These are phyloP conservation scores for Colletotrichum sp. DNA, from an alignment of 2,329 filamentous ascomycete genomes.

Conservation along the genomic window DNA sequence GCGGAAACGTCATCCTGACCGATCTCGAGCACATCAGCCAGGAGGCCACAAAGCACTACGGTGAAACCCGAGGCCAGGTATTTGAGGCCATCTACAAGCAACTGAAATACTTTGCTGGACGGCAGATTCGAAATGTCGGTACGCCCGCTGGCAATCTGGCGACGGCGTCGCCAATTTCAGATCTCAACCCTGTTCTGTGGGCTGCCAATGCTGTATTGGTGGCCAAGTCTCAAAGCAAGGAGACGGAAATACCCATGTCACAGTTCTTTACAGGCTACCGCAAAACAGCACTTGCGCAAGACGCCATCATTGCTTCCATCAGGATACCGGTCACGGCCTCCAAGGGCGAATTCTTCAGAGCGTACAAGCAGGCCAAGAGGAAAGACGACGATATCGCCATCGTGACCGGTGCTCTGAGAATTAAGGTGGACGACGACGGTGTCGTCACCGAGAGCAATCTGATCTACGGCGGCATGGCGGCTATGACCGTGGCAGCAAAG, in stretches of 20 bases:
- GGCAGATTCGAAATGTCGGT: slow-evolving; percentile 97
- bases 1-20: slow-evolving; percentile 90
- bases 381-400: slow-evolving; percentile 99
- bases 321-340: slow-evolving; percentile 79
- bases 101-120: slow-evolving; percentile 90
- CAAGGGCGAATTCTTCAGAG: slow-evolving; percentile 82
- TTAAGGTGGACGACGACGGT: slow-evolving; percentile 73
- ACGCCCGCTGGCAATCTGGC: slow-evolving; percentile 94
- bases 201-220: slow-evolving; percentile 83
- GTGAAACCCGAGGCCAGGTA: slow-evolving; percentile 72
- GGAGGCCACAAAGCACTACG: slow-evolving; percentile 81
- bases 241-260: slow-evolving; percentile 87
- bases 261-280: slow-evolving; percentile 94
- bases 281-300: slow-evolving; percentile 77
- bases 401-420: slow-evolving; percentile 83
- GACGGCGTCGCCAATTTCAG: slow-evolving; percentile 94
- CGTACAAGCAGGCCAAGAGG: slow-evolving; percentile 95
- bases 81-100: slow-evolving; percentile 94
- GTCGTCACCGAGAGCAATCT: slow-evolving; percentile 77
- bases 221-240: slow-evolving; percentile 75
- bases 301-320: slow-evolving; percentile 86
- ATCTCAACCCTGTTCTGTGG: slow-evolving; percentile 93
- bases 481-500: slow-evolving; percentile 87
- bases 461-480: slow-evolving; percentile 95
- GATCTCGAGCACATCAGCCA: slow-evolving; percentile 87